These are phyloP conservation scores for Saturnispora besseyi DNA, from an alignment of 805 yeast genomes.

Conservation along the genomic window DNA sequence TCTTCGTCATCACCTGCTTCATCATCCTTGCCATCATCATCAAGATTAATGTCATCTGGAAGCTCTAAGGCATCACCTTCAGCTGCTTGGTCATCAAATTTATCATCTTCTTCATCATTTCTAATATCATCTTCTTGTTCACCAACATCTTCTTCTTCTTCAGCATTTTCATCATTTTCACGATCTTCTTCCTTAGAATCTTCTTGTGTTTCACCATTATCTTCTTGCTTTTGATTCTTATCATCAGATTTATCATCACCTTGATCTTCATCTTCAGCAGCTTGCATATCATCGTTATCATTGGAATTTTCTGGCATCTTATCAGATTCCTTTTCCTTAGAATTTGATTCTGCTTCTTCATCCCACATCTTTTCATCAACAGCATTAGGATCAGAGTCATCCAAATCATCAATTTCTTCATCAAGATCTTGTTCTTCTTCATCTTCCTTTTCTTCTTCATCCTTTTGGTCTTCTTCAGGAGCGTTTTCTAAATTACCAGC, in stretches of 20 bases:
- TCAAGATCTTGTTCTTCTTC: conserved; percentile 67
- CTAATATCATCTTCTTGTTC: conserved; percentile 74
- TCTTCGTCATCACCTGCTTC: conserved; percentile 20
- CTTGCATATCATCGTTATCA: conserved; percentile 28
- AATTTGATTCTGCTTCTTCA: conserved; percentile 70
- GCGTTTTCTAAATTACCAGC: conserved; percentile 85
- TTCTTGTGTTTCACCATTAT: conserved; percentile 30
- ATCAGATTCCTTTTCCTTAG: conserved; percentile 78
- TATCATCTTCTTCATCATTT: conserved; percentile 52
- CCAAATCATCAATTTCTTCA: conserved; percentile 83
- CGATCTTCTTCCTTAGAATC: conserved; percentile 31
- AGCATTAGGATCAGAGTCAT: conserved; percentile 88
- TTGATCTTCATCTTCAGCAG: conserved; percentile 30
- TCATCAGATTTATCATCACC: conserved; percentile 23
- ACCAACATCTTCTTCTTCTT: conserved; percentile 64
- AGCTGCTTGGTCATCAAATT: conserved; percentile 64
- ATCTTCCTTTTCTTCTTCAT: conserved; percentile 38
- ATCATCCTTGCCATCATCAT: conserved; percentile 42
- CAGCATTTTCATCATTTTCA: conserved; percentile 40
- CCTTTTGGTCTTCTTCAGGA: conserved; percentile 48
- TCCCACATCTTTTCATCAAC: conserved; percentile 98
- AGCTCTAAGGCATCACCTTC: conserved; percentile 81
- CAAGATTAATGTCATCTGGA: conserved; percentile 89
- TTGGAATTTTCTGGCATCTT: conserved; percentile 51
- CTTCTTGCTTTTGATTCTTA: conserved; percentile 28